These are phyloP conservation scores for Cytospora piceae DNA, from an alignment of 2,329 filamentous ascomycete species.

Conservation along the genomic window DNA sequence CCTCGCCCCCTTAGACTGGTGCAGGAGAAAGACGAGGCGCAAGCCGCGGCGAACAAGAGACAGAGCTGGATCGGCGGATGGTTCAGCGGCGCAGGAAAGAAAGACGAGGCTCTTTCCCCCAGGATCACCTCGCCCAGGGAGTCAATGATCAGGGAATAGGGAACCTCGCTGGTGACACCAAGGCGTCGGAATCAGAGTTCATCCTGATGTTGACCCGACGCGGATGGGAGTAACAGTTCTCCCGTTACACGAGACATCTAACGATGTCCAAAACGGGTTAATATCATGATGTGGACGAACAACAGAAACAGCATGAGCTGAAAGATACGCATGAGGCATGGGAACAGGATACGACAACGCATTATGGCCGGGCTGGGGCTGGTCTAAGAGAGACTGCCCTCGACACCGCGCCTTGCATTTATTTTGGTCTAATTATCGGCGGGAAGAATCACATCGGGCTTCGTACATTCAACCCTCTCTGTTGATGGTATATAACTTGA, in stretches of 20 bases:
- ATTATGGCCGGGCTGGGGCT: slow-evolving; percentile 17
- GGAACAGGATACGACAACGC: slow-evolving; percentile 9
- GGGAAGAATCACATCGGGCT: not conserved
- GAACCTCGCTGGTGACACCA: not conserved
- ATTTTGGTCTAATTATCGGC: slow-evolving; percentile 12
- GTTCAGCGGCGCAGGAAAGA: slow-evolving; percentile 27
- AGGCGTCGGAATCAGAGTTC: not conserved
- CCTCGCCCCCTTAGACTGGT: slow-evolving; percentile 85
- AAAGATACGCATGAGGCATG: slow-evolving; percentile 16
- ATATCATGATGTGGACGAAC: slow-evolving; percentile 28
- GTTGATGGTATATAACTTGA: slow-evolving; percentile 19
- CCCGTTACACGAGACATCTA: slow-evolving; percentile 9
- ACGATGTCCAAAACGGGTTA: slow-evolving; percentile 25
- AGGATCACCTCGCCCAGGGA: slow-evolving; percentile 23
- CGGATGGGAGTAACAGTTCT: not conserved
- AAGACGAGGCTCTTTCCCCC: slow-evolving; percentile 24
- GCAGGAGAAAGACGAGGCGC: slow-evolving; percentile 68
- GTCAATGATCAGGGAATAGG: slow-evolving; percentile 28
- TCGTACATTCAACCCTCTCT: slow-evolving; percentile 9
- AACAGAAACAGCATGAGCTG: slow-evolving; percentile 21
- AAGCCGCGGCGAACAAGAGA: slow-evolving; percentile 56
- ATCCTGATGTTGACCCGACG: not conserved
- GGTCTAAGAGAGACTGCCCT: slow-evolving; percentile 14
- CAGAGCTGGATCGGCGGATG: slow-evolving; percentile 63
- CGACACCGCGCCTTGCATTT: slow-evolving; percentile 10